Evolutionary conservation across 2,329 filamentous ascomycete species (phyloP), one percentile per base, ranked within the genome.

Genomic region (Penicillium griseofulvum): DNA sequence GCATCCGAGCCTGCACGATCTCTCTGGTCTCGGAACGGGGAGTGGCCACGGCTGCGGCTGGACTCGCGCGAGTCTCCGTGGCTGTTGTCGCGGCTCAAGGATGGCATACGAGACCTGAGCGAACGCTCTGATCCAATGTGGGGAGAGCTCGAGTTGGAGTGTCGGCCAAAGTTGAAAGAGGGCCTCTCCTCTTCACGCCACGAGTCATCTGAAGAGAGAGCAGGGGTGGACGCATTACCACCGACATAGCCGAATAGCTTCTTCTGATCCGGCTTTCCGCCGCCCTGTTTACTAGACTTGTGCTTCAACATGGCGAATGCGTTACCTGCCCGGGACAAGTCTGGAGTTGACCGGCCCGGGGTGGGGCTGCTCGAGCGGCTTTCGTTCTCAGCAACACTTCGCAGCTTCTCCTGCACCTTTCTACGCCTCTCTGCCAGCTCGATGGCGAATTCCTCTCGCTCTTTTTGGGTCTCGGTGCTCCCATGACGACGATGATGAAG

Each of bases 1-100:
- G 78, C 74, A 51, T 80, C 78, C 7, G 83, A 85, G 58, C 77
- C 80, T 6, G 83, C 83, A 47, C 83, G 79, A 57, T 82, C 79
- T 48, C 82, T 74, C 28, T 69, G 72, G 19, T 72, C 72, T 46
- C 69, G 70, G 59, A 70, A 71, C 55, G 79, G 71, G 6, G 71
- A 74, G 31, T 61, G 59, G 14, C 63, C 68, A 51, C 71, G 71
- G 60, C 72, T 73, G 39, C 64, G 66, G 57, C 66, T 70, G 11
- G 68, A 73, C 42, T 74, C 69, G 26, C 67, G 66, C 4, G 67
- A 67, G 22, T 69, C 72, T 31, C 74, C 72, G 17, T 71, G 65
- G 56, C 73, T 74, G 39, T 52, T 66, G 46, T 64, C 62, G 24
- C 65, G 54, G 49, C 64, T 59, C 51, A 71, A 60, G 14, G 63